A percentile compares a stretch with the other conserved stretches of the same genome.
Evolutionary conservation across 2,329 filamentous ascomycete genomes (phyloP).

Genomic region (Trichoderma pleuroti): DNA sequence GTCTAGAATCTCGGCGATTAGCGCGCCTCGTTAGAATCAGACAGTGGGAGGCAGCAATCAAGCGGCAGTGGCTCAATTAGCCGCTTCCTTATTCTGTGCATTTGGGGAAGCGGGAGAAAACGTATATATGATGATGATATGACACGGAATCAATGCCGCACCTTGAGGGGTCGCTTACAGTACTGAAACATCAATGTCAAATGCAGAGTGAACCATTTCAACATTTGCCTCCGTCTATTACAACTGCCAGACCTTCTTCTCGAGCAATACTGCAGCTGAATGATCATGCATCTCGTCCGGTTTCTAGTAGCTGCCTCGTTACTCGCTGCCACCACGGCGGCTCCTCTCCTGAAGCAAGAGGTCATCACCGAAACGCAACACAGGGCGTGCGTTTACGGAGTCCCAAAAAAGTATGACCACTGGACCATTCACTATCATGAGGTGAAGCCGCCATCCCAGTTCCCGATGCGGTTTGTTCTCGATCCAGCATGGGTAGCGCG

Average conservation of each 20-base stretch:
- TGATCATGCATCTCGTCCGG: background rate
- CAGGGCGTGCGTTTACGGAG: slow-evolving; percentile 10
- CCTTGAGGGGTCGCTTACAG: background rate
- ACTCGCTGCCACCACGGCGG: background rate
- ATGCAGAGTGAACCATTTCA: background rate
- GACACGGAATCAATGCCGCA: background rate
- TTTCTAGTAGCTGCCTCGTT: background rate
- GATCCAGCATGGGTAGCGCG: slow-evolving; percentile 14
- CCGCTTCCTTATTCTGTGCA: background rate
- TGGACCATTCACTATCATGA: slow-evolving; percentile 17
- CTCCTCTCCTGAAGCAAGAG: background rate
- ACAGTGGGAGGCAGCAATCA: background rate
- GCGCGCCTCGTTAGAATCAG: background rate
- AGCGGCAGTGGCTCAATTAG: background rate
- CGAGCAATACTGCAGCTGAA: background rate
- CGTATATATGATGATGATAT: background rate
- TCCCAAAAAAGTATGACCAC: background rate
- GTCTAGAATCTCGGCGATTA: background rate
- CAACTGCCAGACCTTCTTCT: background rate
- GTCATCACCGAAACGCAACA: background rate
- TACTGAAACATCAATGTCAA: background rate
- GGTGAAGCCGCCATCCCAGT: background rate
- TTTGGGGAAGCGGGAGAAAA: background rate
- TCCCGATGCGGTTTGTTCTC: background rate
- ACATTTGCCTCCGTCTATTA: background rate